Conservation (phyloP, 169 alveolate species). For the Cryptosporidium sp. region DNA sequence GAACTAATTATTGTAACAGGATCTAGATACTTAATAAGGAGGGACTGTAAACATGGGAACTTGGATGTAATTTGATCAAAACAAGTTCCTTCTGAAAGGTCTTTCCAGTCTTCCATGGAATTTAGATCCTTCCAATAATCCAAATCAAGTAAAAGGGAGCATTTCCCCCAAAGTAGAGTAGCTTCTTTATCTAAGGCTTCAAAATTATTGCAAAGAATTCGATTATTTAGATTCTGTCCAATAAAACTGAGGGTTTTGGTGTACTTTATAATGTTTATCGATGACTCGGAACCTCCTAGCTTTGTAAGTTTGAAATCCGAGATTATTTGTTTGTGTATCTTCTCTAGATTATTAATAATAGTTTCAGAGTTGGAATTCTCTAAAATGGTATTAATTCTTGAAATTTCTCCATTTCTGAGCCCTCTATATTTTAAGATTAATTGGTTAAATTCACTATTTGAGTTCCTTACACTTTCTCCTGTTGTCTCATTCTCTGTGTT, state of each 20-base stretch:
- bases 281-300: neutral
- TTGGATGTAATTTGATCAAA: constrained; percentile 40
- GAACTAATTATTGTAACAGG: neutral
- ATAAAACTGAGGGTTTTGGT: constrained; percentile 8
- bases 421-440: constrained; percentile 18
- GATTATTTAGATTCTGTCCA: constrained; percentile 21
- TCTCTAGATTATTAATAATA: neutral
- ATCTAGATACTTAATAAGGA: constrained; percentile 8
- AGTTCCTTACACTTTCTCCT: neutral
- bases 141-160: constrained; percentile 38
- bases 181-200: neutral
- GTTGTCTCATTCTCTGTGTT: neutral
- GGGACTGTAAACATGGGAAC: constrained; percentile 18
- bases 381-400: neutral
- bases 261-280: neutral
- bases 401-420: constrained; percentile 19
- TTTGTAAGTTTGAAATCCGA: neutral
- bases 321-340: neutral
- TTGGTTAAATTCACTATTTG: constrained; percentile 22
- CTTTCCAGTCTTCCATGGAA: neutral
- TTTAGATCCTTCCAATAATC: constrained; percentile 39
- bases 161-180: constrained; percentile 48
- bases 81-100: constrained; percentile 30
- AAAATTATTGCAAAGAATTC: neutral
- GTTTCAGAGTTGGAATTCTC: neutral